Evolutionary conservation across 352 stramenopile genomes (phyloP).

Genomic region (Phytophthora sp.): DNA sequence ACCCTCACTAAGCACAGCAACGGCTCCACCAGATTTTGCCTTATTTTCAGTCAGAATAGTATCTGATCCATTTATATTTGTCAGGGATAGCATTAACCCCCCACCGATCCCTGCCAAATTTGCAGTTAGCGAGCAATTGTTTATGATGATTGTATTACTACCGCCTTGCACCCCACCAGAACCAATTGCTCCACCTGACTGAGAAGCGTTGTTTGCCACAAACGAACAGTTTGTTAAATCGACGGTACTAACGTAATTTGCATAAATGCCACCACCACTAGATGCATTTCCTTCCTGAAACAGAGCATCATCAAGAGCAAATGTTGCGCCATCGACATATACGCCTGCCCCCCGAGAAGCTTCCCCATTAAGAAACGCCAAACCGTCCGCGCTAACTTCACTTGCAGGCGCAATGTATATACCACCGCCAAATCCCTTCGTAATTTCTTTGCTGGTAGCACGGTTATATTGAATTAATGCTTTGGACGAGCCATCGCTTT

Average conservation of each 20-base stretch:
- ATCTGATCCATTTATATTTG: slow-evolving; percentile 22
- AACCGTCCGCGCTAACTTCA: slow-evolving; percentile 8
- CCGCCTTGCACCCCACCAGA: slow-evolving; percentile 10
- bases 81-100: slow-evolving; percentile 32
- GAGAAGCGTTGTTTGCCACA: slow-evolving; percentile 31
- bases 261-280: slow-evolving; percentile 38
- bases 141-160: slow-evolving; percentile 23
- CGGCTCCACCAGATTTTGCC: slow-evolving; percentile 30
- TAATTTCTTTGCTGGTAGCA: not conserved
- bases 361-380: slow-evolving; percentile 18
- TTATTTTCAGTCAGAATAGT: slow-evolving; percentile 32
- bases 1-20: slow-evolving; percentile 29
- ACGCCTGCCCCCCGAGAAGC: slow-evolving; percentile 33
- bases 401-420: slow-evolving; percentile 31
- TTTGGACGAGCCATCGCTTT: slow-evolving; percentile 2
- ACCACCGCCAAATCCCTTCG: slow-evolving; percentile 21
- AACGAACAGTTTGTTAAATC: slow-evolving; percentile 29
- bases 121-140: slow-evolving; percentile 19
- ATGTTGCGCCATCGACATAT: slow-evolving; percentile 20
- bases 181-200: slow-evolving; percentile 31
- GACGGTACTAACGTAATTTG: slow-evolving; percentile 19
- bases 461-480: slow-evolving; percentile 18
- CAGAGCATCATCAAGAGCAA: slow-evolving; percentile 21
- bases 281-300: slow-evolving; percentile 23
- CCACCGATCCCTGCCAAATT: slow-evolving; percentile 39